Evolutionary conservation across 2,329 filamentous ascomycete species (phyloP).

Genomic region (Trichoderma sp.): DNA sequence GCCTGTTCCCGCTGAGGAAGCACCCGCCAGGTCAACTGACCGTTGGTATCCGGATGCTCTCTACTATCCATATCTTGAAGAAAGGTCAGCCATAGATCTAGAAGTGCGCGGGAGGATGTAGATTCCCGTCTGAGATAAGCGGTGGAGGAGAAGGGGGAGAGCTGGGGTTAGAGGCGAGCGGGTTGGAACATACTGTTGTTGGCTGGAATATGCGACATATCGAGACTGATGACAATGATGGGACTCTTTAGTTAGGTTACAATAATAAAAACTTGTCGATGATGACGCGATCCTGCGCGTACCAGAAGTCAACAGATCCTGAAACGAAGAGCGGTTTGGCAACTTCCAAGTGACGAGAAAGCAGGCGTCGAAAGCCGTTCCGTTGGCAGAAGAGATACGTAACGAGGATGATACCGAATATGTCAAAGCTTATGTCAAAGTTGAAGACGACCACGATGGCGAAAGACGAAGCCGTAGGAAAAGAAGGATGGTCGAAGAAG

Average conservation of each 20-base stretch:
- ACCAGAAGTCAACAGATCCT: background rate
- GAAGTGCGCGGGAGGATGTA: conserved; percentile 12
- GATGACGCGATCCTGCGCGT: background rate
- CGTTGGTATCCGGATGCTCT: background rate
- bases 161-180: background rate
- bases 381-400: background rate
- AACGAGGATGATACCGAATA: background rate
- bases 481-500: background rate
- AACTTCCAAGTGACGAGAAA: background rate
- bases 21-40: conserved; percentile 18
- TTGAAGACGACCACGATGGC: background rate
- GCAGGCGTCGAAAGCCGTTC: background rate
- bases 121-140: conserved; percentile 17
- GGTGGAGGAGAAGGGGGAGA: background rate
- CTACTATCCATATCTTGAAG: background rate
- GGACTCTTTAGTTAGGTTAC: background rate
- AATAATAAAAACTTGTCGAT: background rate
- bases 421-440: background rate
- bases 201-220: background rate
- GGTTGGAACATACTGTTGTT: background rate
- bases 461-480: background rate
- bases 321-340: background rate
- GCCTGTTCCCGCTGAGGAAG: background rate
- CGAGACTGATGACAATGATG: background rate
- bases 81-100: conserved; percentile 2